Conservation (phyloP, 176 grass and related monocot genomes). For the Cenchrus americanus region DNA sequence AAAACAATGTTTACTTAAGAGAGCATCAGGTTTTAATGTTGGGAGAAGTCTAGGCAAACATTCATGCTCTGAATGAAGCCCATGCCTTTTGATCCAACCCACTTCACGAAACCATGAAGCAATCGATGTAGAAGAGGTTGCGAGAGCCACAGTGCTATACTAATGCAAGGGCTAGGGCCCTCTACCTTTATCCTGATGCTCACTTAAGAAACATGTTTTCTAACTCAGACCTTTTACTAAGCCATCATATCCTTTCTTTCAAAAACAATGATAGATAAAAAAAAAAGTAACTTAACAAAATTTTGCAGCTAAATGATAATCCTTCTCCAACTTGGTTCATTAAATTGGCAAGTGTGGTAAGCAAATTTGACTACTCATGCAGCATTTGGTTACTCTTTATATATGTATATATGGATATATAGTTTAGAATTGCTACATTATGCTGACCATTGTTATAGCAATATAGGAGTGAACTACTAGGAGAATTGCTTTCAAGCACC, state of each 20-base stretch:
- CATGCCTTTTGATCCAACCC: constrained; percentile 76
- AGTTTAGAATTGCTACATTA: background rate
- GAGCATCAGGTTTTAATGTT: constrained; percentile 47
- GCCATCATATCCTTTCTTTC: constrained; percentile 75
- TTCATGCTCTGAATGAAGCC: constrained; percentile 74
- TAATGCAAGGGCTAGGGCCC: constrained; percentile 68
- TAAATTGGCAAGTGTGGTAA: background rate
- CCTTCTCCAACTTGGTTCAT: background rate
- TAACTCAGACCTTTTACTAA: constrained; percentile 79
- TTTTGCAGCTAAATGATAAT: background rate
- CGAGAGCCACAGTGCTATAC: constrained; percentile 60
- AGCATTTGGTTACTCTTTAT: background rate
- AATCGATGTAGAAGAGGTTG: constrained; percentile 76
- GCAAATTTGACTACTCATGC: background rate
- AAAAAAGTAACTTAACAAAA: background rate
- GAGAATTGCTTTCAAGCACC: background rate
- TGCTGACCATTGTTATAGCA: background rate
- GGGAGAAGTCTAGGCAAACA: constrained; percentile 86
- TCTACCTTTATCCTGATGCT: constrained; percentile 55
- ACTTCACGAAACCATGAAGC: constrained; percentile 52
- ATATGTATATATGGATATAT: background rate
- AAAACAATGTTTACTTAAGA: constrained; percentile 55
- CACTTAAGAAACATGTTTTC: constrained; percentile 51
- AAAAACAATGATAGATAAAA: background rate
- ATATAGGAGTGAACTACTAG: background rate